A percentile compares a stretch with the other conserved stretches of the same genome.
Evolutionary conservation across 164 flowering plant genomes (phyloP).

Genomic region (Stephania cephalantha): DNA sequence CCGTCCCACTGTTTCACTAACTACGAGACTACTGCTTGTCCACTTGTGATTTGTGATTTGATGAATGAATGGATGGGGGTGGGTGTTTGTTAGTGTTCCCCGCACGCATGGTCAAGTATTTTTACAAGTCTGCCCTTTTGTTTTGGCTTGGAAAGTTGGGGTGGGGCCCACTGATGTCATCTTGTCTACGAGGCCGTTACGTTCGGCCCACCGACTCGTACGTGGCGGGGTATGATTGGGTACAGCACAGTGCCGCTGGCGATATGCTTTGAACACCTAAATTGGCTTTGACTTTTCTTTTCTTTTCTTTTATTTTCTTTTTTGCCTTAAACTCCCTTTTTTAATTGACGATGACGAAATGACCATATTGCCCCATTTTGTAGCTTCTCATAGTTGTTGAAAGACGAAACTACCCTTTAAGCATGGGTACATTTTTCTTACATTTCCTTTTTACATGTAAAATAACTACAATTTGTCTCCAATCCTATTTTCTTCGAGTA

Average conservation of each 20-base stretch:
- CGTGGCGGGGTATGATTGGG: conserved; percentile 20
- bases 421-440: too few species aligned
- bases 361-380: not conserved
- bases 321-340: not conserved
- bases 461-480: too few species aligned
- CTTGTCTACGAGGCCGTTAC: conserved; percentile 38
- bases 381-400: not conserved
- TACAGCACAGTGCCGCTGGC: conserved; percentile 6
- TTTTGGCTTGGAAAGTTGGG: conserved; percentile 26
- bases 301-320: not conserved
- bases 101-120: not conserved
- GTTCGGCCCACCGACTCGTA: conserved; percentile 21
- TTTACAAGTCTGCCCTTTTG: not conserved
- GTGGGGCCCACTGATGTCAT: conserved; percentile 39
- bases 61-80: too few species aligned
- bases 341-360: not conserved
- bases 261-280: conserved; percentile 34
- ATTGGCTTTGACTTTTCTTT: conserved; percentile 7
- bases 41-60: not conserved
- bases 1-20: not conserved
- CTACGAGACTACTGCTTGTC: not conserved
- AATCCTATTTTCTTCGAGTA: too few species aligned
- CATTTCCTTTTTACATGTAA: too few species aligned
- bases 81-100: not conserved
- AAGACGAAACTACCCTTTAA: not conserved